Percentiles rank a stretch among this genome's conserved stretches.
phyloP scores from a whole-genome alignment of 495 filamentous ascomycete genomes.

The Acidomyces sp. region DNA sequence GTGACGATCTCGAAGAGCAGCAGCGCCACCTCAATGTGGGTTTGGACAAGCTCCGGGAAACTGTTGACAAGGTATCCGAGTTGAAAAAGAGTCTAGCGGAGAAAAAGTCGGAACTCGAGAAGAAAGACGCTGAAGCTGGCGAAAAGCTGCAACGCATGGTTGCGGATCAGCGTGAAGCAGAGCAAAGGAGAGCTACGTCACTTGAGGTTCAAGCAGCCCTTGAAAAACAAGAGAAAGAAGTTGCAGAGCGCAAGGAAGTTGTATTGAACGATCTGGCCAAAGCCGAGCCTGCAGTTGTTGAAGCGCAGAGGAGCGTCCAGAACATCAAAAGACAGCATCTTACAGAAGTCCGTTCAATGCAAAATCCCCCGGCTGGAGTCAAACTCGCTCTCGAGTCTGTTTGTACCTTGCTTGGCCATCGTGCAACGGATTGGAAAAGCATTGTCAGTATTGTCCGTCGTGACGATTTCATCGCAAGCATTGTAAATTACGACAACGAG shows the following conservation, averaged over 20 bases:
- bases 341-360: constrained; percentile 95
- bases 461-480: constrained; percentile 96
- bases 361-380: constrained; percentile 76
- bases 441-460: constrained; percentile 76
- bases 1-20: constrained; percentile 95
- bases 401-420: constrained; percentile 85
- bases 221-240: constrained; percentile 80
- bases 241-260: constrained; percentile 67
- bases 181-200: constrained; percentile 75
- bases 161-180: constrained; percentile 88
- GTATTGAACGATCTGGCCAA: constrained; percentile 78
- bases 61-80: constrained; percentile 93
- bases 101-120: constrained; percentile 85
- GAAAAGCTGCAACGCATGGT: constrained; percentile 96
- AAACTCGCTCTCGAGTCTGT: constrained; percentile 88
- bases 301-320: constrained; percentile 88
- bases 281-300: constrained; percentile 84
- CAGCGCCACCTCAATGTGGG: constrained; percentile 96
- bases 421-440: constrained; percentile 75
- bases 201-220: constrained; percentile 76
- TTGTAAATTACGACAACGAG: constrained; percentile 95
- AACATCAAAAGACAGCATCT: constrained; percentile 96
- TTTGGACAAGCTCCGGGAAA: constrained; percentile 93
- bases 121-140: constrained; percentile 88
- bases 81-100: constrained; percentile 77